phyloP scores from a whole-genome alignment of 2,329 filamentous ascomycete species.

The Clarireedia hainanense region DNA sequence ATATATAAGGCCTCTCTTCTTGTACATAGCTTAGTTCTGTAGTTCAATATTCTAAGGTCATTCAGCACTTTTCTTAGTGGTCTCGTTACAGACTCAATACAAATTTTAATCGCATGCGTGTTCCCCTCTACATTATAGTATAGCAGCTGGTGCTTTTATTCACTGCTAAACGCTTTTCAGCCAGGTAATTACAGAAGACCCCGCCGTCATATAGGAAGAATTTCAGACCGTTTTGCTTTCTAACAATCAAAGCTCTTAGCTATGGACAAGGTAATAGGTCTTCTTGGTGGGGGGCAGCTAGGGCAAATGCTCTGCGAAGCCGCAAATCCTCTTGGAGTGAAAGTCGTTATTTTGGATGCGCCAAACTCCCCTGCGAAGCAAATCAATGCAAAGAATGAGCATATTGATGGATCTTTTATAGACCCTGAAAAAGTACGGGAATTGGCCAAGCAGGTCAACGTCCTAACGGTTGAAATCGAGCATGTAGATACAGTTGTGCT shows the following conservation, averaged over 20 bases:
- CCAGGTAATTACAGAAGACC: too few species aligned
- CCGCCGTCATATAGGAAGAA: too few species aligned
- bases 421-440: constrained; percentile 70
- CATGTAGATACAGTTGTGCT: constrained; percentile 87
- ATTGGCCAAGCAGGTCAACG: constrained; percentile 68
- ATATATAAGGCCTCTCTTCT: too few species aligned
- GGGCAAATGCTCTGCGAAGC: constrained; percentile 91
- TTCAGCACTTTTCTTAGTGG: too few species aligned
- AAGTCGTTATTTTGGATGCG: constrained; percentile 72
- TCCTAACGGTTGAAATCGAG: constrained; percentile 91
- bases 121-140: too few species aligned
- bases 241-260: background rate
- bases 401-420: constrained; percentile 84
- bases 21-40: too few species aligned
- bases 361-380: constrained; percentile 76
- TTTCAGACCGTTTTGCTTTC: too few species aligned
- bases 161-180: too few species aligned
- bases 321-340: constrained; percentile 70
- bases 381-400: constrained; percentile 64
- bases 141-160: too few species aligned
- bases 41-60: too few species aligned
- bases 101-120: too few species aligned
- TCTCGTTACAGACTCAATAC: too few species aligned
- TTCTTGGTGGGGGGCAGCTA: constrained; percentile 62
- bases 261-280: constrained; percentile 33